Conservation (phyloP, 2,329 filamentous ascomycete species). For the Chalaropsis thielavioides region DNA sequence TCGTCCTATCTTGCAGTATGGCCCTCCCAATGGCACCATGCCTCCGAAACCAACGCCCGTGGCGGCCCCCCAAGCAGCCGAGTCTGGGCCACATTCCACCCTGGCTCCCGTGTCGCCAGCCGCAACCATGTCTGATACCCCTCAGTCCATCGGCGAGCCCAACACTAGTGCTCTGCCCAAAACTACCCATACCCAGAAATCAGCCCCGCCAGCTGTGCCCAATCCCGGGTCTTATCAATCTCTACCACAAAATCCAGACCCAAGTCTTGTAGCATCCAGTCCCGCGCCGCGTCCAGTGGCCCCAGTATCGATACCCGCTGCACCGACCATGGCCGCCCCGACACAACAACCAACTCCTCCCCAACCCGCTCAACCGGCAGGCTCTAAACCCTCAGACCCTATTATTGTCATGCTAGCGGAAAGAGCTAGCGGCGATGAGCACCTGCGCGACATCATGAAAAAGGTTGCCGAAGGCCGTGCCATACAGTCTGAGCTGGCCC, state of each 20-base stretch:
- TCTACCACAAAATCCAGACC: neutral
- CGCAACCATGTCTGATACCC: neutral
- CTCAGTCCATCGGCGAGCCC: constrained; percentile 16
- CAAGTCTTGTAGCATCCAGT: neutral
- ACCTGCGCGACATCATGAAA: constrained; percentile 68
- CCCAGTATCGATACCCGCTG: neutral
- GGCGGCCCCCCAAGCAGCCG: constrained; percentile 24
- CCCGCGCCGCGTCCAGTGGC: neutral
- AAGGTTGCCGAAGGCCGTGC: constrained; percentile 65
- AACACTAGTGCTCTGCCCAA: neutral
- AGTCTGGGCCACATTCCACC: constrained; percentile 21
- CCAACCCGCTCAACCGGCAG: constrained; percentile 18
- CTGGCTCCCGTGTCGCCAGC: constrained; percentile 10
- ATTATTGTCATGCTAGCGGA: constrained; percentile 70
- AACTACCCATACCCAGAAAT: neutral
- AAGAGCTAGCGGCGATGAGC: constrained; percentile 55
- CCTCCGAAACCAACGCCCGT: constrained; percentile 31
- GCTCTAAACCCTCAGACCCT: constrained; percentile 41
- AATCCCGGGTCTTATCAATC: neutral
- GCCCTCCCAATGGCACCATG: constrained; percentile 48
- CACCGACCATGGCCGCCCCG: constrained; percentile 17
- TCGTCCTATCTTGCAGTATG: constrained; percentile 50
- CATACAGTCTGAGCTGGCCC: constrained; percentile 52
- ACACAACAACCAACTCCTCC: constrained; percentile 19
- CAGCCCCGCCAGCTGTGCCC: neutral